These are phyloP conservation scores for Sclerotinia minor DNA, from an alignment of 2,329 filamentous ascomycete genomes.

Conservation along the genomic window DNA sequence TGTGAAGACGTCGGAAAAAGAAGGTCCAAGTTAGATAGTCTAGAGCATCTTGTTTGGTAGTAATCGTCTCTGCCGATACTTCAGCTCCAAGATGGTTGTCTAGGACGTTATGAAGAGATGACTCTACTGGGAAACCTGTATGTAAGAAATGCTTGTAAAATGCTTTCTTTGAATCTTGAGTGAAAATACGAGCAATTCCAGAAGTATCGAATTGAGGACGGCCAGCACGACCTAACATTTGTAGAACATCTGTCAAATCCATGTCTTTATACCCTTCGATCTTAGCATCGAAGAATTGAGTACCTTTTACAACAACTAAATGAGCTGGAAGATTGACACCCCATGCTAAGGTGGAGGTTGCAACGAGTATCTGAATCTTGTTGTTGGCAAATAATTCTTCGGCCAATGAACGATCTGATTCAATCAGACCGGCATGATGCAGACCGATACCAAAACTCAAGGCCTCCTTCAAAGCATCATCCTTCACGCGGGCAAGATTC, in stretches of 20 bases:
- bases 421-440: constrained; percentile 94
- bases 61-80: constrained; percentile 87
- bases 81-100: constrained; percentile 97
- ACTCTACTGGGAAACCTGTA: constrained; percentile 96
- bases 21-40: constrained; percentile 99
- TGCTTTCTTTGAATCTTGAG: constrained; percentile 94
- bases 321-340: constrained; percentile 97
- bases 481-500: constrained; percentile 87
- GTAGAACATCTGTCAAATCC: constrained; percentile 95
- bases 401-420: constrained; percentile 85
- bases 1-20: constrained; percentile 95
- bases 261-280: constrained; percentile 98
- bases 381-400: constrained; percentile 97
- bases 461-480: constrained; percentile 89
- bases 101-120: constrained; percentile 89
- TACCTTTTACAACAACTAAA: constrained; percentile 95
- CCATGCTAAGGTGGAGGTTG: constrained; percentile 88
- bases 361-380: constrained; percentile 95
- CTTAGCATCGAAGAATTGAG: constrained; percentile 97
- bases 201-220: constrained; percentile 95
- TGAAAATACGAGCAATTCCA: constrained; percentile 95
- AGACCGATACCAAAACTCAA: constrained; percentile 95
- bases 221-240: constrained; percentile 95
- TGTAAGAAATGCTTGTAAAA: constrained; percentile 99
- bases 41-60: constrained; percentile 92